These are phyloP conservation scores for Globisporangium lucens DNA, from an alignment of 352 stramenopile genomes.

Conservation along the genomic window DNA sequence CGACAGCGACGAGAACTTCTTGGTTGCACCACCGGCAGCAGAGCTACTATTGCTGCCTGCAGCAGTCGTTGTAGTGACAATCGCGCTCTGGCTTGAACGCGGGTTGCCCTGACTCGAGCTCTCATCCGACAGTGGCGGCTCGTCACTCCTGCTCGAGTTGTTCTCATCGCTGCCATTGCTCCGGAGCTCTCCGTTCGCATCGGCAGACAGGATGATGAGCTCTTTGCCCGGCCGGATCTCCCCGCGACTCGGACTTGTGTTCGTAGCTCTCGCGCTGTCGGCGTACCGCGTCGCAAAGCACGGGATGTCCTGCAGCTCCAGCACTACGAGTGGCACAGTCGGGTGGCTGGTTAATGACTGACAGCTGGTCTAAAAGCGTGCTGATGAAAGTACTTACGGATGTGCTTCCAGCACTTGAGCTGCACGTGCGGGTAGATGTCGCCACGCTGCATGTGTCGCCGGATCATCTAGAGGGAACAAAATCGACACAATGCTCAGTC, in stretches of 20 bases:
- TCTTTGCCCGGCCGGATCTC: constrained; percentile 78
- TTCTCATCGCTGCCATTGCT: constrained; percentile 8
- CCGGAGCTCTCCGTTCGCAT: constrained; percentile 25
- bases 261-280: constrained; percentile 9
- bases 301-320: constrained; percentile 69
- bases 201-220: constrained; percentile 65
- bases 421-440: constrained; percentile 61
- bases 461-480: constrained; percentile 48
- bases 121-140: constrained; percentile 22
- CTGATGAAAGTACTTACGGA: constrained; percentile 28
- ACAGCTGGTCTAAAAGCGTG: background rate
- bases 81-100: background rate
- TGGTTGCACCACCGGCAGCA: constrained; percentile 15
- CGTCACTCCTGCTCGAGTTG: constrained; percentile 13
- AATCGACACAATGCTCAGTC: background rate
- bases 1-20: constrained; percentile 61
- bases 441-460: constrained; percentile 60
- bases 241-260: constrained; percentile 60
- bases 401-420: constrained; percentile 79
- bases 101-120: background rate
- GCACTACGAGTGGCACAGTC: constrained; percentile 24
- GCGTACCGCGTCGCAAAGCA: constrained; percentile 27
- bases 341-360: background rate
- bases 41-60: constrained; percentile 3
- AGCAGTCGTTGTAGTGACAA: background rate